Evolutionary conservation across 441 rosid species (phyloP), one percentile per base, ranked within the genome.

Genomic region (Francoa sonchifolia): DNA sequence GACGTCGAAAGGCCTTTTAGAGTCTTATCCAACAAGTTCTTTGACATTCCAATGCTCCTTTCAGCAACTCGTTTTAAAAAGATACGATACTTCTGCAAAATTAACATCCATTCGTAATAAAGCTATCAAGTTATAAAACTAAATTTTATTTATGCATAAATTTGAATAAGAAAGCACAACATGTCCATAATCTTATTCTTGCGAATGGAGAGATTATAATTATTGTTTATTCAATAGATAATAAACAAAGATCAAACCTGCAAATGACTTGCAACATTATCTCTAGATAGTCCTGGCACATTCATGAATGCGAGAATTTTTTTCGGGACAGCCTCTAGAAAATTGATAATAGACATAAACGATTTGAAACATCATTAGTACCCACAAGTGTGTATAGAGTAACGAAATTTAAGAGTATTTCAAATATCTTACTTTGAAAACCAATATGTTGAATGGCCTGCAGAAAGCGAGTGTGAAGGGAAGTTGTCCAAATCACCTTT

Each of bases 251-350:
- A 27, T 19, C 56, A 48, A 56, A 88, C 97, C 95, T 88, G 97
- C 54, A 88, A 63, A 52, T 88, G 97, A 52, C 97, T 88, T 6
- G 95, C 97, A 0, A 88, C 66, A 52, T 84, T 74, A 55, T 88
- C 94, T 60, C 94, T 74, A 8, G 90, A 72, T 27, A 88, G 61
- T 50, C 79, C 74, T 0, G 78, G 65, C 14, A 77, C 68, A 19
- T 60, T 67, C 97, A 88, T 84, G 44, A 52, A 71, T 57, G 72
- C 83, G 19, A 81, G 77, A 54, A 88, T 84, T 52, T 47, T 81
- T 50, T 80, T 84, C 0, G 95, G 97, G 13, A 76, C 90, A 48
- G 94, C 94, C 70, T 65, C 97, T 88, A 67, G 44, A 45, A 28
- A 19, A 47, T 28, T 44, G 34, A 35, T 42, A 46, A 53, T 18